These are phyloP conservation scores for Septoria linicola DNA, from an alignment of 2,329 filamentous ascomycete species.

Conservation along the genomic window DNA sequence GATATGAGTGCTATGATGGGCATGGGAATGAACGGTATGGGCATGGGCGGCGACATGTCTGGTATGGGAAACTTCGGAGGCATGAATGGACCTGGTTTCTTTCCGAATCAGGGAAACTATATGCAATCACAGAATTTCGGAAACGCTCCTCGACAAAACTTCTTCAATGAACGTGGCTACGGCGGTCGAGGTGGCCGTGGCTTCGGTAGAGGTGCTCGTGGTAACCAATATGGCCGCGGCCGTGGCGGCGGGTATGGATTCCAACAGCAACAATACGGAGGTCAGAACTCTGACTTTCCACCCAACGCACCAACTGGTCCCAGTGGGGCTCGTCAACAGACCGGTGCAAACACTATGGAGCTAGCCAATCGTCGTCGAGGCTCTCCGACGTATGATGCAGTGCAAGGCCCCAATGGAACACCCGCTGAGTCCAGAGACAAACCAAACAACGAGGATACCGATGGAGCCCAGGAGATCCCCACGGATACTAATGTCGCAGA, in stretches of 20 bases:
- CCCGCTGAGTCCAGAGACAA: slow-evolving; percentile 17
- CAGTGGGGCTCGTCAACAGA: slow-evolving; percentile 17
- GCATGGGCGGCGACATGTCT: slow-evolving; percentile 53
- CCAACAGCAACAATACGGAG: slow-evolving; percentile 30
- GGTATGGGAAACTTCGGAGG: slow-evolving; percentile 63
- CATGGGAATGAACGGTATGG: slow-evolving; percentile 70
- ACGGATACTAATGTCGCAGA: slow-evolving; percentile 36
- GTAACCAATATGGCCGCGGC: slow-evolving; percentile 27
- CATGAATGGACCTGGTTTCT: slow-evolving; percentile 70
- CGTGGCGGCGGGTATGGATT: slow-evolving; percentile 34
- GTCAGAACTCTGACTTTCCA: slow-evolving; percentile 20
- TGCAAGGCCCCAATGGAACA: slow-evolving; percentile 23
- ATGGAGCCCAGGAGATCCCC: slow-evolving; percentile 37
- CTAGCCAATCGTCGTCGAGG: slow-evolving; percentile 25
- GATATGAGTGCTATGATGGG: slow-evolving; percentile 61
- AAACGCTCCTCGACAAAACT: slow-evolving; percentile 46
- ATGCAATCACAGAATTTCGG: slow-evolving; percentile 45
- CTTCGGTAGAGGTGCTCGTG: slow-evolving; percentile 37
- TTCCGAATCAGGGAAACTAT: slow-evolving; percentile 52
- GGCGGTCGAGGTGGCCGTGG: slow-evolving; percentile 54
- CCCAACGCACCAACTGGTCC: slow-evolving; percentile 24
- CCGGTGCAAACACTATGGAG: slow-evolving; percentile 23
- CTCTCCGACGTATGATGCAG: slow-evolving; percentile 34
- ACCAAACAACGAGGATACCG: slow-evolving; percentile 17
- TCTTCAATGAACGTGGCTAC: slow-evolving; percentile 66